A percentile compares a stretch with the other conserved stretches of the same genome.
Evolutionary conservation across 2,329 filamentous ascomycete genomes (phyloP).

Genomic region (Dendrostoma leiphaemia): DNA sequence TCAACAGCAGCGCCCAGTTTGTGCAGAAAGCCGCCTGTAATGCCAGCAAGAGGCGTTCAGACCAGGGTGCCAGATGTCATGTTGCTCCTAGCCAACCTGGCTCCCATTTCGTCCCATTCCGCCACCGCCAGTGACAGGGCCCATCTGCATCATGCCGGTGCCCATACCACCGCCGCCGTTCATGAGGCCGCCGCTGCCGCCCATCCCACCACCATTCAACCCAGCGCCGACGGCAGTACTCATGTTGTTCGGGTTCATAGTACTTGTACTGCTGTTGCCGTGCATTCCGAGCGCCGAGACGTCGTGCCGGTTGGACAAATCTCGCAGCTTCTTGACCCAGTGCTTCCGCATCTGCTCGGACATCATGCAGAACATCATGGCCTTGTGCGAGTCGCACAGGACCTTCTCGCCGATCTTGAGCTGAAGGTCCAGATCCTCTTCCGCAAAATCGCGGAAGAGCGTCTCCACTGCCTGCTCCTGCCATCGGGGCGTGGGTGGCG

Average conservation of each 20-base stretch:
- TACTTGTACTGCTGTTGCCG: constrained; percentile 12
- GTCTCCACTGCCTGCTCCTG: constrained; percentile 58
- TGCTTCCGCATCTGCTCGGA: constrained; percentile 49
- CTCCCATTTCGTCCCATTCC: constrained; percentile 15
- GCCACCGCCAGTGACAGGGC: constrained; percentile 1
- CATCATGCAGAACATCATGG: constrained; percentile 64
- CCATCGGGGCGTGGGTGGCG: constrained; percentile 44
- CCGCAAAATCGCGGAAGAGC: constrained; percentile 56
- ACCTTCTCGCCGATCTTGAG: constrained; percentile 59
- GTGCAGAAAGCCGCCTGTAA: too few species aligned
- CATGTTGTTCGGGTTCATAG: neutral
- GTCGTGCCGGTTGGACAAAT: constrained; percentile 37
- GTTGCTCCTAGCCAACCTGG: constrained; percentile 13
- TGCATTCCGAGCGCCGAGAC: neutral
- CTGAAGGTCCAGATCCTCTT: constrained; percentile 57
- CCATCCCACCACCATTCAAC: neutral
- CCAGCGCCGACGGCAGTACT: neutral
- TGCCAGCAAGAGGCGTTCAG: too few species aligned
- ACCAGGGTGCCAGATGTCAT: too few species aligned
- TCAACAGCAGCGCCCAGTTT: constrained; percentile 9
- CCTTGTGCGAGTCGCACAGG: constrained; percentile 57
- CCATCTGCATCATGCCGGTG: constrained; percentile 13
- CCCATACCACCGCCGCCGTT: neutral
- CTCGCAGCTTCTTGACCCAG: constrained; percentile 54
- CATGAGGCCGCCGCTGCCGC: constrained; percentile 7